Percentiles rank a stretch among this genome's conserved stretches.
Conservation (phyloP, 805 yeast species). For the Ogataea ramenticola region DNA sequence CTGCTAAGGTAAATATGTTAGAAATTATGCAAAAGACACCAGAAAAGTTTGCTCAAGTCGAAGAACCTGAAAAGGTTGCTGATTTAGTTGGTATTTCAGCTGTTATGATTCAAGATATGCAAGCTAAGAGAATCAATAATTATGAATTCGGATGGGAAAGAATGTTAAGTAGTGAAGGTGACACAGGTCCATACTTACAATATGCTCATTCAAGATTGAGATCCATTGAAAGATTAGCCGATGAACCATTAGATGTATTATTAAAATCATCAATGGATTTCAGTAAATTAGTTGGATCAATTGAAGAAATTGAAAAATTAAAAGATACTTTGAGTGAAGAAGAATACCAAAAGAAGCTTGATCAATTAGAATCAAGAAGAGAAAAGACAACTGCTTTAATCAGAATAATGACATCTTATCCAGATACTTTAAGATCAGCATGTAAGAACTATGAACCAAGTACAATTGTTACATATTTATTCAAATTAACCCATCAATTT, state of each 20-base stretch:
- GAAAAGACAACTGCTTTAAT: conserved; percentile 45
- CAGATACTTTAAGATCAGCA: conserved; percentile 82
- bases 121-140: conserved; percentile 91
- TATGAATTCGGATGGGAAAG: conserved; percentile 97
- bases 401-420: conserved; percentile 81
- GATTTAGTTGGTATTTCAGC: conserved; percentile 95
- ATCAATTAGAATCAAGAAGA: conserved; percentile 17
- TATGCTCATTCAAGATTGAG: conserved; percentile 96
- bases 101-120: conserved; percentile 99
- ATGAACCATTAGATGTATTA: conserved; percentile 29
- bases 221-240: conserved; percentile 85
- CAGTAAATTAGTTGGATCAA: conserved; percentile 23
- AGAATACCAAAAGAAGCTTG: conserved; percentile 24
- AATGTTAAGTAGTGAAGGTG: conserved; percentile 98
- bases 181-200: conserved; percentile 97
- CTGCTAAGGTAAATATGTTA: conserved; percentile 90
- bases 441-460: conserved; percentile 85
- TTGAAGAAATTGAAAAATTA: conserved; percentile 15
- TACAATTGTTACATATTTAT: conserved; percentile 87
- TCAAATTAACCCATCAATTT: conserved; percentile 86
- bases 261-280: conserved; percentile 22
- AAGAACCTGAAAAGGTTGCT: conserved; percentile 90
- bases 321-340: conserved; percentile 16
- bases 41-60: conserved; percentile 85
- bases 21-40: conserved; percentile 93